Evolutionary conservation across 208 protist species (phyloP).

Genomic region (Leishmania amazonensis): DNA sequence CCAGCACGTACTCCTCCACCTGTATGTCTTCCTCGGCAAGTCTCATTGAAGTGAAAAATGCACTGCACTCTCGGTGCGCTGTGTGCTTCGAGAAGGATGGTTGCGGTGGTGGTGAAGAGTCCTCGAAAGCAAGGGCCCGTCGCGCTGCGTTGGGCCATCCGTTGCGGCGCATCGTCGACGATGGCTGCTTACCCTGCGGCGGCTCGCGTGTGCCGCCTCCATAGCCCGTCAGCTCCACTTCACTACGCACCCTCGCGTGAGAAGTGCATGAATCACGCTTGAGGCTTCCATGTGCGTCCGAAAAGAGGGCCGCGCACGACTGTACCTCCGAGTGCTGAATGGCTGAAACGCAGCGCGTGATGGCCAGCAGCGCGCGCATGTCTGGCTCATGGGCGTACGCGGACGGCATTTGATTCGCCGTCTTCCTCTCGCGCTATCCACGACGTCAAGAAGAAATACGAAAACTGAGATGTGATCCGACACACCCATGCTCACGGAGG

Average conservation of each 20-base stretch:
- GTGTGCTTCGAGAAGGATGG: not conserved
- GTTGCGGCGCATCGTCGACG: not conserved
- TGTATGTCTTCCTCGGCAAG: not conserved
- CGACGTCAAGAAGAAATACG: not conserved
- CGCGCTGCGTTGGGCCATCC: not conserved
- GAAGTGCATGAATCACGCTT: not conserved
- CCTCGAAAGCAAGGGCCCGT: not conserved
- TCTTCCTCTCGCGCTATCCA: not conserved
- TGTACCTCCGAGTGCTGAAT: constrained; percentile 10
- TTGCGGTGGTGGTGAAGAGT: too few relatives aligned
- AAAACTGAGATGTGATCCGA: not conserved
- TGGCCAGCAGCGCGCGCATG: constrained; percentile 14
- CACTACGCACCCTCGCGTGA: not conserved
- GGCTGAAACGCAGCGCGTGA: constrained; percentile 23
- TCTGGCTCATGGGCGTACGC: constrained; percentile 26
- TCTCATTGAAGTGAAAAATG: not conserved
- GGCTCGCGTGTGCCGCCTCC: not conserved
- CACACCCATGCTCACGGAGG: not conserved
- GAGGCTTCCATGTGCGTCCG: not conserved
- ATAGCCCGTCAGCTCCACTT: not conserved
- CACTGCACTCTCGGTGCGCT: not conserved
- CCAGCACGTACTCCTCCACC: not conserved
- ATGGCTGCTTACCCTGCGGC: not conserved
- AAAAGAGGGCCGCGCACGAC: constrained; percentile 10
- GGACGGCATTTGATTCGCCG: not conserved